Percentiles rank a stretch among this genome's conserved stretches.
Evolutionary conservation across 441 rosid species (phyloP).

Genomic region (Brassica hybrid): DNA sequence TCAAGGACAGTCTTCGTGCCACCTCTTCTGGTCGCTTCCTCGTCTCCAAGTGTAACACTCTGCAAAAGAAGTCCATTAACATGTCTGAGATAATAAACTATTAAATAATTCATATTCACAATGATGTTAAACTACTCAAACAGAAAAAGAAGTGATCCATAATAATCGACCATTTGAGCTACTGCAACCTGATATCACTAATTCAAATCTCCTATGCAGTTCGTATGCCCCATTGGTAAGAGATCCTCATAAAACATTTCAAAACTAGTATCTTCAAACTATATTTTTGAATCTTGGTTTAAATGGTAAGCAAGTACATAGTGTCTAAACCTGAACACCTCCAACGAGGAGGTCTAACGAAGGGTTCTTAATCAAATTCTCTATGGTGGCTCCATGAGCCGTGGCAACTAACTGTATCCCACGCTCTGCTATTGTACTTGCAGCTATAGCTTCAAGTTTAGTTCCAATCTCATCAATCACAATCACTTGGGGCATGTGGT

Average conservation of each 20-base stretch:
- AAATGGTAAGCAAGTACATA: neutral
- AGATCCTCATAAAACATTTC: conserved; percentile 6
- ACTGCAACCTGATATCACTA: conserved; percentile 6
- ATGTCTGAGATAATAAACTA: conserved; percentile 9
- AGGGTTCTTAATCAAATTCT: conserved; percentile 91
- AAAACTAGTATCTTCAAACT: neutral
- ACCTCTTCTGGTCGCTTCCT: conserved; percentile 86
- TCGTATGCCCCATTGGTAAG: conserved; percentile 12
- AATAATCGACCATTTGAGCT: neutral
- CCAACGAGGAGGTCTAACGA: conserved; percentile 91
- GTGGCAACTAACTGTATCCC: conserved; percentile 96
- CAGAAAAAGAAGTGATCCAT: neutral
- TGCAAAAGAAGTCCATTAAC: conserved; percentile 38
- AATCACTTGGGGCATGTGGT: conserved; percentile 96
- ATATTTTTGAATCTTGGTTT: neutral
- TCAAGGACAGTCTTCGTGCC: conserved; percentile 88
- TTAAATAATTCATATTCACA: neutral
- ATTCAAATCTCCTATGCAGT: neutral
- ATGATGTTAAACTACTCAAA: neutral
- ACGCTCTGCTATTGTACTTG: conserved; percentile 94
- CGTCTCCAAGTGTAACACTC: conserved; percentile 94
- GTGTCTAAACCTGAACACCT: conserved; percentile 73
- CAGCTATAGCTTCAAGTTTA: conserved; percentile 94
- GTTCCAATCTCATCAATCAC: conserved; percentile 97
- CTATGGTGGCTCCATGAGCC: conserved; percentile 87